Conservation (phyloP, 2,329 filamentous ascomycete genomes). For the Xylariaceae sp. region DNA sequence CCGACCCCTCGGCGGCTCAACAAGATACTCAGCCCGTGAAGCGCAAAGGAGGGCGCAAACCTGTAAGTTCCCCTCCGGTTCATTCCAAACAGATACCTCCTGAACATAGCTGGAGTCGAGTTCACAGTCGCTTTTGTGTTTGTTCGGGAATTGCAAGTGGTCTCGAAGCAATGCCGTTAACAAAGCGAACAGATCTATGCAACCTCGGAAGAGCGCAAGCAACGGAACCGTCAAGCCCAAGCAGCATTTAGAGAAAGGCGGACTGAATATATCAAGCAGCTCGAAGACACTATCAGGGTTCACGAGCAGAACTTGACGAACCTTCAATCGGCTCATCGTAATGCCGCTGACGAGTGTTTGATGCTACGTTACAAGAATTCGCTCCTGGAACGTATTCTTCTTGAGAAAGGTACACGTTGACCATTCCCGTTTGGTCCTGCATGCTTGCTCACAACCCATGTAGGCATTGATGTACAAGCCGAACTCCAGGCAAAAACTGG, state of each 20-base stretch:
- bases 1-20: conserved; percentile 32
- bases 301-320: conserved; percentile 93
- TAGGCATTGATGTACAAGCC: conserved; percentile 94
- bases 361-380: conserved; percentile 99
- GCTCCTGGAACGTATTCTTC: conserved; percentile 84
- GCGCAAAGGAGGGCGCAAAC: conserved; percentile 95
- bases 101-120: neutral
- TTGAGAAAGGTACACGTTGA: conserved; percentile 75
- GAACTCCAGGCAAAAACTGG: conserved; percentile 90
- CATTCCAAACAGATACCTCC: neutral
- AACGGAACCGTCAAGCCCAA: conserved; percentile 94
- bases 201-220: conserved; percentile 96
- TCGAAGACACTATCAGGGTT: conserved; percentile 94
- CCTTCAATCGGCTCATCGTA: conserved; percentile 89
- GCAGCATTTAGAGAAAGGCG: conserved; percentile 94
- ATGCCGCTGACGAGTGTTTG: conserved; percentile 90
- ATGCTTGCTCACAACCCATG: conserved; percentile 2
- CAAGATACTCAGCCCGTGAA: conserved; percentile 69
- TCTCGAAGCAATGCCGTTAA: neutral
- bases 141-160: neutral
- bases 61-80: conserved; percentile 55
- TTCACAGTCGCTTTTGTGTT: neutral
- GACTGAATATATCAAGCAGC: conserved; percentile 98
- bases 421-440: neutral
- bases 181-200: conserved; percentile 75